phyloP scores from a whole-genome alignment of 441 rosid species.

The Manihot esculenta region DNA sequence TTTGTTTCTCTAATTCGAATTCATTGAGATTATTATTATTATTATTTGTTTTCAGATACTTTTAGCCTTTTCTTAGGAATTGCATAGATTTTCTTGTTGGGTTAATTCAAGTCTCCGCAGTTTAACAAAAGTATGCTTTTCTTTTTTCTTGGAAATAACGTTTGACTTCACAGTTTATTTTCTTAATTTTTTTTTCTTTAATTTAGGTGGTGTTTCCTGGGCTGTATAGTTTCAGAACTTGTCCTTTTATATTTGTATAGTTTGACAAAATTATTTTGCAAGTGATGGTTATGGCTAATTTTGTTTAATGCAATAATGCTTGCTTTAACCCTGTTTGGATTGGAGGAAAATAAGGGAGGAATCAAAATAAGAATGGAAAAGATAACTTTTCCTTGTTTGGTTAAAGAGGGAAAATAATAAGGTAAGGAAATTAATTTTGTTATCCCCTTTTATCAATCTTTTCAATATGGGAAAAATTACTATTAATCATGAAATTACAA shows the following conservation, averaged over 20 bases:
- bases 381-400: no score
- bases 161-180: background rate
- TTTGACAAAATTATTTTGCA: no score
- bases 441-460: no score
- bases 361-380: no score
- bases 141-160: background rate
- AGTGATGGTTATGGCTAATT: background rate
- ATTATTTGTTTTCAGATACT: background rate
- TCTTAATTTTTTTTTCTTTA: background rate
- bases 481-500: no score
- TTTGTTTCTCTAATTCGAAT: background rate
- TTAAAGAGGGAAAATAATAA: no score
- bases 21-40: constrained; percentile 12
- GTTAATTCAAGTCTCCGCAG: constrained; percentile 1
- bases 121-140: background rate
- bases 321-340: no score
- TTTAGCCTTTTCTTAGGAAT: background rate
- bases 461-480: no score
- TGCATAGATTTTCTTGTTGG: background rate
- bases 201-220: background rate
- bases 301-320: background rate
- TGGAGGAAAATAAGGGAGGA: no score
- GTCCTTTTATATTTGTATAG: background rate
- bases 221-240: background rate
- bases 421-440: no score